phyloP scores from a whole-genome alignment of 352 stramenopile genomes.

The Hyaloperonospora brassicae region DNA sequence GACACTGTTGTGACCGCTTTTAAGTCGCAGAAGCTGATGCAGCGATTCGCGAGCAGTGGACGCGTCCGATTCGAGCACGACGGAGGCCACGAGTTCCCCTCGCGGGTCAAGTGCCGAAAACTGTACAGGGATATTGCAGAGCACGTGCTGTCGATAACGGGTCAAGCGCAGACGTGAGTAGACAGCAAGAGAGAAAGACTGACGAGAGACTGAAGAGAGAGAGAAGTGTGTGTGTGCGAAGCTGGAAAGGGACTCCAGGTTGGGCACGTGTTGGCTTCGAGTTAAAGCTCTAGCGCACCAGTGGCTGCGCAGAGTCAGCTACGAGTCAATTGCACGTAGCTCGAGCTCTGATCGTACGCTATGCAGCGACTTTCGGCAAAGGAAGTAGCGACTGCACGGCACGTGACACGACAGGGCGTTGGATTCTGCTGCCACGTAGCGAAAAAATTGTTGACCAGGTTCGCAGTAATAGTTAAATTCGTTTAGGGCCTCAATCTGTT shows the following conservation, averaged over 20 bases:
- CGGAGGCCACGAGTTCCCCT: conserved; percentile 77
- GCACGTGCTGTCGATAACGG: conserved; percentile 33
- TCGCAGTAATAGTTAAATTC: no score
- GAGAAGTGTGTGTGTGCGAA: neutral
- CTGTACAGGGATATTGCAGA: conserved; percentile 48
- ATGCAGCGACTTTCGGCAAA: no score
- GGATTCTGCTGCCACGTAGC: no score
- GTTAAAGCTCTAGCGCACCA: no score
- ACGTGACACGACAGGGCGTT: no score
- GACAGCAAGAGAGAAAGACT: neutral
- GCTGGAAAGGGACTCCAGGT: neutral
- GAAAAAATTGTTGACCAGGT: no score
- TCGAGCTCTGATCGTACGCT: no score
- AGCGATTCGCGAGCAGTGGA: conserved; percentile 30
- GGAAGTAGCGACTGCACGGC: no score
- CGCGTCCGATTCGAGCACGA: conserved; percentile 51
- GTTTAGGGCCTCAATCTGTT: no score
- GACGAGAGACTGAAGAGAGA: neutral
- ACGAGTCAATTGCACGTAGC: no score
- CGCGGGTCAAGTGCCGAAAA: conserved; percentile 28
- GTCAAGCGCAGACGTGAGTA: conserved; percentile 11
- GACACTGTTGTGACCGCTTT: conserved; percentile 29
- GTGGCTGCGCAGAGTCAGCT: no score
- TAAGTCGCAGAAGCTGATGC: conserved; percentile 46
- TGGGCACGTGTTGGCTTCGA: neutral